Base-by-base conservation (phyloP, 192 early-diverging fungal genomes). In the Lobosporangium transversale region DNA sequence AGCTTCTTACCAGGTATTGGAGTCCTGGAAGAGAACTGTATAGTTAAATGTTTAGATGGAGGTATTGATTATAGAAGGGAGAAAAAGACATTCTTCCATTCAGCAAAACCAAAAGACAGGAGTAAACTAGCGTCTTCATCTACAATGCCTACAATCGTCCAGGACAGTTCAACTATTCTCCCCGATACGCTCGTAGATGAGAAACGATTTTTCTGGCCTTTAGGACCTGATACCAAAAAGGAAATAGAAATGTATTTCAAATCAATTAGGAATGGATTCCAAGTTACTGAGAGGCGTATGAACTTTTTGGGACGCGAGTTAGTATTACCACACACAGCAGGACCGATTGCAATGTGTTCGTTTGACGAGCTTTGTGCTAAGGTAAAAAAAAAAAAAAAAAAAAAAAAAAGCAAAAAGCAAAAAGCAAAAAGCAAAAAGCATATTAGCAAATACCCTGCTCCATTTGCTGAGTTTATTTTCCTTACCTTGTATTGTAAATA, bases 1-100 rank as follows among this genome's bases (percentile, higher is more conserved):
- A 93, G 91, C 71, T 99, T 99, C 67, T 35, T 99, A 54, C 97
- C 97, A 0, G 92, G 93, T 56, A 99, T 99, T 33, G 90, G 90
- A 7, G 71, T 97, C 47, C 66, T 99, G 49, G 94, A 97, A 69
- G 70, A 90, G 40, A 78, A 85, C 15, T 97, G 94, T 80, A 70
- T 87, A 20, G 90, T 98, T 11, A 89, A 95, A 43, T 87, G 87
- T 56, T 71, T 99, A 43, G 87, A 96, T 79, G 94, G 94, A 15
- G 94, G 96, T 29, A 93, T 93, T 5, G 97, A 99, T 74, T 98
- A 97, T 71, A 87, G 97, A n/a, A 53, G 73, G 20, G 73, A 76
- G 36, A 76, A 76, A 40, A 76, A 76, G 53, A 76, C 73, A 0
- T 76, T 57, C 27, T 76, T 76, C 53, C 55, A 65, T 9, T 76